A percentile compares a stretch with the other conserved stretches of the same genome.
Conservation (phyloP, 306 rosid species). For the Malus domestica region ASM211411v1 NC_041795.1:3017001-3017500, state of each 20-base stretch:
- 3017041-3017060: background rate
- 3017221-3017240: conserved; percentile 11
- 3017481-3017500: no score
- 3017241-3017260: conserved; percentile 11
- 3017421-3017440: no score
- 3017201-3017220: background rate
- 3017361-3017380: conserved; percentile 50
- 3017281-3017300: conserved; percentile 96
- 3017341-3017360: conserved; percentile 95
- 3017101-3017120: conserved; percentile 74
- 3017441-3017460: no score
- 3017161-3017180: conserved; percentile 90
- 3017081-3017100: conserved; percentile 50
- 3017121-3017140: conserved; percentile 70
- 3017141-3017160: conserved; percentile 96
- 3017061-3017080: background rate
- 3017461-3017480: no score
- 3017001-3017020: conserved; percentile 7
- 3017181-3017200: conserved; percentile 68
- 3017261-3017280: conserved; percentile 21
- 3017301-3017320: conserved; percentile 99
- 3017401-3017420: background rate
- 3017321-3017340: conserved; percentile 99
- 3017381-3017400: background rate
- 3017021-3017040: background rate